A percentile compares a stretch with the other conserved stretches of the same genome.
Conservation (phyloP, 148 eudicot species). For the Silene conica region DNA sequence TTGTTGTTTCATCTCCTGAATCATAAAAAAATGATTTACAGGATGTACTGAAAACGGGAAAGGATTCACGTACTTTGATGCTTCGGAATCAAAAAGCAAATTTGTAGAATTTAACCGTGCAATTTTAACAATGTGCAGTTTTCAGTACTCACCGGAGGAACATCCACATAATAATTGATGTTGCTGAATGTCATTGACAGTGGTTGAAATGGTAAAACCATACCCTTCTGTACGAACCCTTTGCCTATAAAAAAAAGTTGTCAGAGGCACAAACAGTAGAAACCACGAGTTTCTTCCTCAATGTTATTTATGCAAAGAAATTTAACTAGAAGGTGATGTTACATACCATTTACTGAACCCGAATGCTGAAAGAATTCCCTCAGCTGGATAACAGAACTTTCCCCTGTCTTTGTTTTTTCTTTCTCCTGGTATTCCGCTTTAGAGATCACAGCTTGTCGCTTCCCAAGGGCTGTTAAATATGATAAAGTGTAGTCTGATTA, state of each 20-base stretch:
- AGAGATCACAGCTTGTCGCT: constrained; percentile 86
- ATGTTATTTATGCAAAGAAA: constrained; percentile 14
- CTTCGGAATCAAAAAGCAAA: not conserved
- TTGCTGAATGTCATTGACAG: constrained; percentile 93
- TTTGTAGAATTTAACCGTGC: not conserved
- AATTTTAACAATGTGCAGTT: not conserved
- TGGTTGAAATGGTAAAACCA: constrained; percentile 97
- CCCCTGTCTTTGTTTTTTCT: constrained; percentile 54
- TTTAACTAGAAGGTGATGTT: constrained; percentile 1
- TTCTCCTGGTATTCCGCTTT: constrained; percentile 64
- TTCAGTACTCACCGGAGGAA: constrained; percentile 63
- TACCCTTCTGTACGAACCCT: constrained; percentile 61
- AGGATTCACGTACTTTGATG: not conserved
- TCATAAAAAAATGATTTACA: not conserved
- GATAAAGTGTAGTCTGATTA: constrained; percentile 2
- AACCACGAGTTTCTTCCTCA: constrained; percentile 14
- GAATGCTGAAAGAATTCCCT: constrained; percentile 79
- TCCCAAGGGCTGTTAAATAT: constrained; percentile 57
- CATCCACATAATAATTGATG: constrained; percentile 89
- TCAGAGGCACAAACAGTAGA: not conserved
- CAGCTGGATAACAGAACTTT: constrained; percentile 58
- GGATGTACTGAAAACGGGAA: not conserved
- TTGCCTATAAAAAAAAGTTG: constrained; percentile 40
- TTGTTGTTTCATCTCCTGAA: constrained; percentile 93
- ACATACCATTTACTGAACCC: constrained; percentile 67